Evolutionary conservation across 805 yeast genomes (phyloP), one percentile per base, ranked within the genome.

Genomic region (Martiniozyma abietophila): DNA sequence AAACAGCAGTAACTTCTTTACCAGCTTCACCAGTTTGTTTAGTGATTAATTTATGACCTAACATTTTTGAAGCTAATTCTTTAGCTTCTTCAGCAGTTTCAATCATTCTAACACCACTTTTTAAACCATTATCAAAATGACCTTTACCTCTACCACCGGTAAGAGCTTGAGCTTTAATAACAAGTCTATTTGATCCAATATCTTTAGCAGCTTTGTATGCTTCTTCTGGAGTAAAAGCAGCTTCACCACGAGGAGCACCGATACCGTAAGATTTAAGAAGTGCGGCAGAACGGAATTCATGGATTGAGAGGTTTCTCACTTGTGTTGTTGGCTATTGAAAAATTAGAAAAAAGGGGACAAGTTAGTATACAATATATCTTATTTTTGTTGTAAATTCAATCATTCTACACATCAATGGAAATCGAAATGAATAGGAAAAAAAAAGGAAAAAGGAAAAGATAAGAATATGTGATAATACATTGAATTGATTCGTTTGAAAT

Each of bases 71-170:
- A 39, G 97, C 92, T 53, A 83, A 70, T 56, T 80, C 80, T 61
- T 69, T 71, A 40, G 94, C 96, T 67, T 89, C 88, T 54, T 80
- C 80, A 28, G 96, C 77, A 38, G 88, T 68, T 39, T 78, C 68
- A 49, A 84, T 83, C 63, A 92, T 71, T 66, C 85, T 81, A 53
- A 92, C 96, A 69, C 98, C 99, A 33, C 96, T 95, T 67, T 89
- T 77, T 58, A 84, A 76, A 34, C 98, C 98, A 51, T 77, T 78
- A 65, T 88, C 96, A 48, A 92, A 88, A 63, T 84, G 88, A 45
- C 99, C 99, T 64, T 92, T 92, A 65, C 99, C 99, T 66, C 99
- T 80, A 57, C 99, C 99, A 66, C 99, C 99, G 40, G 99, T 88
- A 54, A 92, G 73, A 31, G 96, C 96, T 68, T 92, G 99, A 42